These are phyloP conservation scores for Dryas octopetala DNA, from an alignment of 306 rosid genomes.

Conservation along the genomic window DNA sequence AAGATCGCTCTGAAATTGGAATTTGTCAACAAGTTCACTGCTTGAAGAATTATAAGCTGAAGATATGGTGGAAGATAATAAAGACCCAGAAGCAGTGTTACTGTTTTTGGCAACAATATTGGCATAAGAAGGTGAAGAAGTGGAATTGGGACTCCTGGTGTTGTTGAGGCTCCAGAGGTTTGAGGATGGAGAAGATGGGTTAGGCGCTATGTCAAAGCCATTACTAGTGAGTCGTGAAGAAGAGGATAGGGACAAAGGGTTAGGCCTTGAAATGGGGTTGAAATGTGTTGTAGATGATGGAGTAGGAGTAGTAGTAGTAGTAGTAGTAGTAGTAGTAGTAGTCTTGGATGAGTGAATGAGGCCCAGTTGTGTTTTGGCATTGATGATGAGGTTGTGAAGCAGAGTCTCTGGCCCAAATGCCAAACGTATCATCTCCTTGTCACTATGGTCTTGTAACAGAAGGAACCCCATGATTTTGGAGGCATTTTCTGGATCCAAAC, in stretches of 20 bases:
- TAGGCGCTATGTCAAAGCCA: constrained; percentile 57
- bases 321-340: constrained; percentile 36
- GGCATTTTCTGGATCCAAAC: constrained; percentile 79
- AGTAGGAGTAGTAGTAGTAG: constrained; percentile 16
- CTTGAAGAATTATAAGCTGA: not conserved
- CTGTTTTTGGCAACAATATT: constrained; percentile 51
- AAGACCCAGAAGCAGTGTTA: constrained; percentile 36
- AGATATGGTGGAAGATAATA: not conserved
- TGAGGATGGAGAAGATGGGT: constrained; percentile 55
- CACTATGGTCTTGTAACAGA: constrained; percentile 65
- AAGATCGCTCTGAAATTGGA: constrained; percentile 45
- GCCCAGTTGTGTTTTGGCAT: constrained; percentile 64
- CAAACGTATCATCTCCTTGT: constrained; percentile 64
- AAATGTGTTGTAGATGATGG: constrained; percentile 22
- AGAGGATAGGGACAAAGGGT: constrained; percentile 56
- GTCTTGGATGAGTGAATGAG: constrained; percentile 25
- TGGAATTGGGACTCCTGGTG: constrained; percentile 53
- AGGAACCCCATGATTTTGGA: constrained; percentile 89
- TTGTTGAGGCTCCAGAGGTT: constrained; percentile 48
- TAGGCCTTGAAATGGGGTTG: constrained; percentile 72
- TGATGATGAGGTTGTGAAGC: constrained; percentile 49
- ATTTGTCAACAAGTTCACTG: constrained; percentile 50
- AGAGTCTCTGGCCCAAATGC: constrained; percentile 70
- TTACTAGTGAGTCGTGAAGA: constrained; percentile 41
- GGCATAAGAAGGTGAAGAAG: constrained; percentile 52